Conservation (phyloP, 345 rosid genomes). For the Eucalyptus victrix region DNA sequence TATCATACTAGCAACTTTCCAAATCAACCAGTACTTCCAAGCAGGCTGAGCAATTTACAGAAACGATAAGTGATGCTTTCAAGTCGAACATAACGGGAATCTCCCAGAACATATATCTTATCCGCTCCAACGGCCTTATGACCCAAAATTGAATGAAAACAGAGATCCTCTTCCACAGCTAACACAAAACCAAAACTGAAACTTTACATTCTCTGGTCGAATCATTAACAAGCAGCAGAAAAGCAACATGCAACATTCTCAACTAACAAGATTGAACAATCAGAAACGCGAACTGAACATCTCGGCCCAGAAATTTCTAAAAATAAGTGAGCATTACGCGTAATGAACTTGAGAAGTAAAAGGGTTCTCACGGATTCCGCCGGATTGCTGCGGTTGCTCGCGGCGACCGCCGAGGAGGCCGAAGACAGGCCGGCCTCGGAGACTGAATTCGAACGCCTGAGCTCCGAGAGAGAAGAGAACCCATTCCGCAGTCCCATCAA, state of each 20-base stretch:
- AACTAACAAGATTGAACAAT: not conserved
- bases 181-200: not conserved
- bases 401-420: not conserved
- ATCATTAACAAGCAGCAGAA: not conserved
- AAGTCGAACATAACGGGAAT: not conserved
- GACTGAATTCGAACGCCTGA: not conserved
- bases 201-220: not conserved
- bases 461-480: not conserved
- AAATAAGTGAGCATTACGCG: not conserved
- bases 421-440: not conserved
- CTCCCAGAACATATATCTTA: not conserved
- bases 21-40: not conserved
- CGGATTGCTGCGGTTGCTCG: not conserved
- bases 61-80: not conserved
- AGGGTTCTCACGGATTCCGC: not conserved
- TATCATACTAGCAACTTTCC: not conserved
- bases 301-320: not conserved
- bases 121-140: not conserved
- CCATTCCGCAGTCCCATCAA: not conserved
- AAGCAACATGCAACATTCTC: not conserved
- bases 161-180: not conserved
- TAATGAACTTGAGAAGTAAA: not conserved
- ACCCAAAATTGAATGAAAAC: not conserved
- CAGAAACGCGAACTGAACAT: not conserved
- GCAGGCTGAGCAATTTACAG: not conserved